Base-by-base conservation (phyloP, 148 eudicot species). In the Chenopodium formosanum region DNA sequence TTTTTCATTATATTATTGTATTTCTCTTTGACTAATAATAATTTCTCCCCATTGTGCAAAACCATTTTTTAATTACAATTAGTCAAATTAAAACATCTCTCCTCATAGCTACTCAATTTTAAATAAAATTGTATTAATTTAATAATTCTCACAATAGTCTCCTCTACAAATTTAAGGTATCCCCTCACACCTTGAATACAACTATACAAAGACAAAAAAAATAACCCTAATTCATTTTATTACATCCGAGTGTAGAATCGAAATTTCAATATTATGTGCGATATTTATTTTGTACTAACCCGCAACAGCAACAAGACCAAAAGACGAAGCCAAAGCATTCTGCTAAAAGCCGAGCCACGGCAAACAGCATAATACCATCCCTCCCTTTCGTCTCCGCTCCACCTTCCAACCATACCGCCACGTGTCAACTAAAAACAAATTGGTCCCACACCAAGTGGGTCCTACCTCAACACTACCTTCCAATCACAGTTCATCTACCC, bases 341-440 rank as follows among this genome's bases (percentile, higher is more conserved):
- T 66, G 70, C 70, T 25, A 67, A 25, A 67, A 56, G 62, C 62
- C 34, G 17, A 27, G 27, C 5, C 19, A 29, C 12, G 37, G 70
- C 70, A 67, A 67, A 67, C 70, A 67, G 70, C 70, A 67, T 67
- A 67, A 67, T 68, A 56, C 64, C 50, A 79, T 56, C 62, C 62
- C 62, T 14, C 62, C 62, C 62, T 56, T 56, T 56, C 62, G 62
- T 56, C 74, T 62, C 66, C 25, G 1, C 66, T 62, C 29, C 63
- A 13, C 13, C 31, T 23, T 11, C 70, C 65, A 34, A 70, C 64
- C 50, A 77, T 25, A n/a, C 19, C 37, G 60, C 82, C 85, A 83
- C 75, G 85, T 74, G 79, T n/a, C 78, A 73, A 52, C 13, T 11
- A 16, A 27, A 27, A 65, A 66, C 82, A 65, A 73, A 27, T 72